Conservation (phyloP, 768 basidiomycete species). For the Tylopilus subfusipes region DNA sequence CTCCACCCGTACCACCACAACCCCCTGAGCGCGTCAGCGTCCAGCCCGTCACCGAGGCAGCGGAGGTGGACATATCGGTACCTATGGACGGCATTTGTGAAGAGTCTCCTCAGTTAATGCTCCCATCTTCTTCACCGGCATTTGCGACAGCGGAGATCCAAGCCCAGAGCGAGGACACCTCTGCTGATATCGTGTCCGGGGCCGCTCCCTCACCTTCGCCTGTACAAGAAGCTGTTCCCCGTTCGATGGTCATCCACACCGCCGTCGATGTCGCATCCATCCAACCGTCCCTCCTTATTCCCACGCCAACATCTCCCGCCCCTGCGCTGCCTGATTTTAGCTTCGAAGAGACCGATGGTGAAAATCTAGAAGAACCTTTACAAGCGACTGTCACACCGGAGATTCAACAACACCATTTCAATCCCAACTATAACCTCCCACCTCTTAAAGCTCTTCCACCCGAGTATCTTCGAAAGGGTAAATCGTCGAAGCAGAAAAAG, state of each 20-base stretch:
- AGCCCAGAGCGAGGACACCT: neutral
- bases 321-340: conserved; percentile 29
- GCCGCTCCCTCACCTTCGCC: neutral
- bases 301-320: conserved; percentile 36
- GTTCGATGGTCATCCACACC: conserved; percentile 23
- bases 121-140: conserved; percentile 23
- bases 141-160: neutral
- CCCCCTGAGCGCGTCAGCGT: conserved; percentile 6
- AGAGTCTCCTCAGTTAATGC: conserved; percentile 23
- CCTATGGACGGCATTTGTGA: conserved; percentile 22
- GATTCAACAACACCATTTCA: conserved; percentile 37
- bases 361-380: conserved; percentile 18
- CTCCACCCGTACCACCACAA: conserved; percentile 8
- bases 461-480: conserved; percentile 51
- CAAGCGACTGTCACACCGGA: conserved; percentile 15
- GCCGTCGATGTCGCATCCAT: conserved; percentile 28
- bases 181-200: neutral
- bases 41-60: conserved; percentile 8
- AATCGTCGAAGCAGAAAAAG: conserved; percentile 47
- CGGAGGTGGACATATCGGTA: conserved; percentile 12
- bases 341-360: conserved; percentile 32
- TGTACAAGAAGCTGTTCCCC: conserved; percentile 1
- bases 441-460: conserved; percentile 51
- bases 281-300: conserved; percentile 33
- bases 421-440: conserved; percentile 52